A percentile compares a stretch with the other conserved stretches of the same genome.
These are phyloP conservation scores for Pythium utonaiense DNA, from an alignment of 352 stramenopile species.

Conservation along the genomic window DNA sequence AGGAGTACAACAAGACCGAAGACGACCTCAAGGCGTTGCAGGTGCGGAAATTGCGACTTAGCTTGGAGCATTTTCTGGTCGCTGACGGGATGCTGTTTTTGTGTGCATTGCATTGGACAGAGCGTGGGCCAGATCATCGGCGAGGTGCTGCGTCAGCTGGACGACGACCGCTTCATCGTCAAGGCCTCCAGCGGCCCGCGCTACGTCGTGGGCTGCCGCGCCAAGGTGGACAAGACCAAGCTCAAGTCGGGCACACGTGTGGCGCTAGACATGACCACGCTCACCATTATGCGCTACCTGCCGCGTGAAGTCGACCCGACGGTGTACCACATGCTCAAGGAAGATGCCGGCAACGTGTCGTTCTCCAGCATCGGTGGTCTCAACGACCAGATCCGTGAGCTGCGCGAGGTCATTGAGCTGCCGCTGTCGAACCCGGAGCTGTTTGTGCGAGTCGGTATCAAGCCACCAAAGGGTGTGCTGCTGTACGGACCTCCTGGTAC, in stretches of 20 bases:
- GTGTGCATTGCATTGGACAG: too few species aligned
- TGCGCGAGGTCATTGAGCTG: slow-evolving; percentile 97
- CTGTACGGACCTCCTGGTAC: slow-evolving; percentile 98
- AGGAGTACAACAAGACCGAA: slow-evolving; percentile 99
- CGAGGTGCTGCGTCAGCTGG: slow-evolving; percentile 97
- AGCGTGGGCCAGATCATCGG: slow-evolving; percentile 99
- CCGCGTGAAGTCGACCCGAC: slow-evolving; percentile 98
- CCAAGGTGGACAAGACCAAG: slow-evolving; percentile 93
- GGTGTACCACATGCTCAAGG: slow-evolving; percentile 99
- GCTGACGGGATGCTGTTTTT: neutral
- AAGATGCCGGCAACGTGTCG: slow-evolving; percentile 95
- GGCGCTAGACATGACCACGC: slow-evolving; percentile 99
- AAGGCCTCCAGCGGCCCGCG: slow-evolving; percentile 97
- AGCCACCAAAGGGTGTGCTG: slow-evolving; percentile 97
- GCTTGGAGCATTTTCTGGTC: too few species aligned
- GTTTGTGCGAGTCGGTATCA: slow-evolving; percentile 98
- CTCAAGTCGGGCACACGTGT: slow-evolving; percentile 97
- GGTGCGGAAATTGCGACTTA: slow-evolving; percentile 26
- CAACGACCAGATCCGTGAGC: slow-evolving; percentile 98
- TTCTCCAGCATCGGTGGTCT: slow-evolving; percentile 98
- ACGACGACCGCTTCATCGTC: slow-evolving; percentile 99
- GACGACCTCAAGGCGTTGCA: slow-evolving; percentile 96
- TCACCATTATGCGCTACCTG: slow-evolving; percentile 99
- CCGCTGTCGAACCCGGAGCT: slow-evolving; percentile 99
- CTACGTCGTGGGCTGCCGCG: slow-evolving; percentile 97